phyloP scores from a whole-genome alignment of 352 stramenopile genomes.

The Phytophthora fragariae region DNA sequence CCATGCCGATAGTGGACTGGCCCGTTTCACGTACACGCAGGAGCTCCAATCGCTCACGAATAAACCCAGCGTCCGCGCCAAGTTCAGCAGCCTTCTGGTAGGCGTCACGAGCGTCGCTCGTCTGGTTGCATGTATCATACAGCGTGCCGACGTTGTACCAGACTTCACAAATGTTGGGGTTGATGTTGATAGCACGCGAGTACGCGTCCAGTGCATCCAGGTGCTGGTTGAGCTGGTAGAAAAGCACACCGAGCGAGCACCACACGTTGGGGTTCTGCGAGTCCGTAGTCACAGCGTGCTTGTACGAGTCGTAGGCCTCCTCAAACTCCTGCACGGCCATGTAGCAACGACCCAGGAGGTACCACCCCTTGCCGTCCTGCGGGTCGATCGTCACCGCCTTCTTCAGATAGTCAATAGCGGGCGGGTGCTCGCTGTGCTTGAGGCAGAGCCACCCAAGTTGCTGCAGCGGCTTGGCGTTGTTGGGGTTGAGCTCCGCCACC shows the following conservation, averaged over 20 bases:
- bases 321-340: conserved; percentile 93
- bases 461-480: conserved; percentile 85
- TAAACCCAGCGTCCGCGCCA: conserved; percentile 84
- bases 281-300: conserved; percentile 89
- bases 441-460: conserved; percentile 87
- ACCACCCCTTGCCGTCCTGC: conserved; percentile 90
- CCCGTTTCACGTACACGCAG: conserved; percentile 80
- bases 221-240: conserved; percentile 92
- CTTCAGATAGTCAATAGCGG: conserved; percentile 87
- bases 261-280: conserved; percentile 93
- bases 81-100: conserved; percentile 92
- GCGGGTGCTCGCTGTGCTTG: conserved; percentile 86
- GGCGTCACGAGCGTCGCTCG: conserved; percentile 85
- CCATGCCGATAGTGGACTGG: conserved; percentile 86
- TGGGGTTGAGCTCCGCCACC: conserved; percentile 84
- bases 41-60: conserved; percentile 82
- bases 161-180: conserved; percentile 92
- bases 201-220: conserved; percentile 90
- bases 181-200: conserved; percentile 91
- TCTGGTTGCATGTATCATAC: conserved; percentile 93
- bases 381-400: conserved; percentile 83
- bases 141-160: conserved; percentile 93
- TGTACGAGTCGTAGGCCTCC: conserved; percentile 92
- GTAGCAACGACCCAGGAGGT: conserved; percentile 90
- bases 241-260: conserved; percentile 92